Conservation (phyloP, 306 rosid species). For the Quercus wislizeni region DNA sequence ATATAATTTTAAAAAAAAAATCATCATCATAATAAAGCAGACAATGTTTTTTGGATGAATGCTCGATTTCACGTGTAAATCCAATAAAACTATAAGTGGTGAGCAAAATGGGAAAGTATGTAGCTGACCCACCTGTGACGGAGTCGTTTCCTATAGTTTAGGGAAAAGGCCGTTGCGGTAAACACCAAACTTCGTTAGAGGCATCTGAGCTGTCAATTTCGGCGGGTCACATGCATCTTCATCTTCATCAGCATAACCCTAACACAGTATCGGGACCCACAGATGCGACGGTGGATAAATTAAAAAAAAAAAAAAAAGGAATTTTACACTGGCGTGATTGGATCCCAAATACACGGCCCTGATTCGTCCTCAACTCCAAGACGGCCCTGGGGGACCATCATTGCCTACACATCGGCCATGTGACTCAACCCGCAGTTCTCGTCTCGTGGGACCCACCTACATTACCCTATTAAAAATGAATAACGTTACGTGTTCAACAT, state of each 20-base stretch:
- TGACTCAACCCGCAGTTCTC: slow-evolving; percentile 18
- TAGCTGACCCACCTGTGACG: background rate
- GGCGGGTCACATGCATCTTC: slow-evolving; percentile 32
- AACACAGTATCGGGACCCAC: background rate
- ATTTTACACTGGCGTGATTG: background rate
- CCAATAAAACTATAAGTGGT: background rate
- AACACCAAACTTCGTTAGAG: slow-evolving; percentile 4
- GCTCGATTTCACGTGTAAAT: background rate
- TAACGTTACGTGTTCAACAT: too few relatives aligned
- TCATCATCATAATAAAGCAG: too few relatives aligned
- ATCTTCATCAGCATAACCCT: background rate
- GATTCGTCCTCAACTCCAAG: slow-evolving; percentile 20
- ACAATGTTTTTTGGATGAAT: too few relatives aligned
- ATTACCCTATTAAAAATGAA: background rate
- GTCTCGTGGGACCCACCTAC: slow-evolving; percentile 14
- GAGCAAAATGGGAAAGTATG: background rate
- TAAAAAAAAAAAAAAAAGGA: too few relatives aligned
- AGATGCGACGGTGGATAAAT: slow-evolving; percentile 1
- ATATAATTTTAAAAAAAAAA: too few relatives aligned
- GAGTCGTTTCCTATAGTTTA: background rate
- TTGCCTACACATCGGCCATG: slow-evolving; percentile 38
- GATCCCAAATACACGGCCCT: slow-evolving; percentile 2
- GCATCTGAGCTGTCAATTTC: slow-evolving; percentile 25
- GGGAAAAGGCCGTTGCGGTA: slow-evolving; percentile 10
- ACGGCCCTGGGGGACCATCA: background rate